phyloP scores from a whole-genome alignment of 768 basidiomycete species.

The Inosperma sp. region DNA sequence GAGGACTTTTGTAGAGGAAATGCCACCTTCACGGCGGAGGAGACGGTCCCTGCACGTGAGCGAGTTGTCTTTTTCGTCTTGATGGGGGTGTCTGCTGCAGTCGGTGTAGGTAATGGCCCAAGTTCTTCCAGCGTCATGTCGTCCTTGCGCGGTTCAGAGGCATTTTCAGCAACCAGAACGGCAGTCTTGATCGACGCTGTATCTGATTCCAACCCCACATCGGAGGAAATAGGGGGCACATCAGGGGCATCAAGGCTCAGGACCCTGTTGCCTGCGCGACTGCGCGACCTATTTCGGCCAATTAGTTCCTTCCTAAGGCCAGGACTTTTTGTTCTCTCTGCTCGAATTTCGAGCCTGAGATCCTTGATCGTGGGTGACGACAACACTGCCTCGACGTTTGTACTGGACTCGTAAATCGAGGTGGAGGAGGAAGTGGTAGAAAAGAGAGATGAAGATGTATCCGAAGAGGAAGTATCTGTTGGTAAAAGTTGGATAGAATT shows the following conservation, averaged over 20 bases:
- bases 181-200: constrained; percentile 7
- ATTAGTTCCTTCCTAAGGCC: constrained; percentile 21
- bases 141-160: too few relatives aligned
- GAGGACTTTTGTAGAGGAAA: neutral
- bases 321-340: constrained; percentile 23
- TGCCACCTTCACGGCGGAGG: neutral
- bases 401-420: neutral
- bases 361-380: constrained; percentile 19
- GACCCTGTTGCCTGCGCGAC: constrained; percentile 3
- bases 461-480: neutral
- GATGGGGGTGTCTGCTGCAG: neutral
- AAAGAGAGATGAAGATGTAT: neutral
- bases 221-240: neutral
- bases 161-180: neutral
- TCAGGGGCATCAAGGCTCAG: constrained; percentile 4
- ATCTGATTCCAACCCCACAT: neutral
- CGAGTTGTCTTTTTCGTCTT: too few relatives aligned
- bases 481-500: neutral
- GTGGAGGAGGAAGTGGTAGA: neutral
- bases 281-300: constrained; percentile 10
- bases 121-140: constrained; percentile 10
- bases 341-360: constrained; percentile 21
- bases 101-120: neutral
- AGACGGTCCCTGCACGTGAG: neutral
- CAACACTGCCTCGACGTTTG: neutral